phyloP scores from a whole-genome alignment of 2,329 filamentous ascomycete genomes.

The Phoma herbarum region DNA sequence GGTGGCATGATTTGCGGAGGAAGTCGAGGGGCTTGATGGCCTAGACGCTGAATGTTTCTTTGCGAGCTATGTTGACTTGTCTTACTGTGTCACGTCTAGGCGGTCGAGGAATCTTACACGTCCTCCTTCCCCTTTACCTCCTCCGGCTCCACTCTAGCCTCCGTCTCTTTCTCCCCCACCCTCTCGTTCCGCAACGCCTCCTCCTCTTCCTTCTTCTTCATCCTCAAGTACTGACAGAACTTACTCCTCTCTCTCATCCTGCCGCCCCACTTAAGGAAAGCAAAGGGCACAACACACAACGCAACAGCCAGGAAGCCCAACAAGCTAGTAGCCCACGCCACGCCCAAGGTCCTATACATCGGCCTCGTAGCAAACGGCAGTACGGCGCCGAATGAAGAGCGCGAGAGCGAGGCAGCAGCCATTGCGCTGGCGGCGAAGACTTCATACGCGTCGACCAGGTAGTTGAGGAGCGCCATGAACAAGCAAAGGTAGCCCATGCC shows the following conservation, averaged over 20 bases:
- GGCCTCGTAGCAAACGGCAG: slow-evolving; percentile 58
- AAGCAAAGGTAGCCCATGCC: slow-evolving; percentile 59
- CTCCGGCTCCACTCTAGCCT: neutral
- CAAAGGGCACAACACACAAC: slow-evolving; percentile 66
- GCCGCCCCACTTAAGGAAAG: slow-evolving; percentile 64
- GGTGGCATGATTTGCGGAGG: neutral
- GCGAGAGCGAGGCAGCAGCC: slow-evolving; percentile 82
- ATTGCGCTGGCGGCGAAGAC: slow-evolving; percentile 78
- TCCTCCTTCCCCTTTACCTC: slow-evolving; percentile 26
- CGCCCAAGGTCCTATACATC: slow-evolving; percentile 73
- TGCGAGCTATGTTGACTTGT: neutral
- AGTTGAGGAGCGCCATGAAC: slow-evolving; percentile 67
- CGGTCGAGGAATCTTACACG: slow-evolving; percentile 10
- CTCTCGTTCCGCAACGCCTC: slow-evolving; percentile 34
- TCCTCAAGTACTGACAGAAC: slow-evolving; percentile 68
- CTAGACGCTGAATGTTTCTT: neutral
- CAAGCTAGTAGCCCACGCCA: slow-evolving; percentile 70
- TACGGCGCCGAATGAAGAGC: slow-evolving; percentile 77
- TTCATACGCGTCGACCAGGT: slow-evolving; percentile 72
- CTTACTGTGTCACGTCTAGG: neutral
- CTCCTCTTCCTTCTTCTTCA: slow-evolving; percentile 46
- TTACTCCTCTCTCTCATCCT: slow-evolving; percentile 64
- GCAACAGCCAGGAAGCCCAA: slow-evolving; percentile 59
- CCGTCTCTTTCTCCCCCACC: slow-evolving; percentile 7
- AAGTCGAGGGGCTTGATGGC: neutral